Percentiles rank a stretch among this genome's conserved stretches.
These are phyloP conservation scores for Neurospora cerealis DNA, from an alignment of 495 filamentous ascomycete genomes.

Conservation along the genomic window DNA sequence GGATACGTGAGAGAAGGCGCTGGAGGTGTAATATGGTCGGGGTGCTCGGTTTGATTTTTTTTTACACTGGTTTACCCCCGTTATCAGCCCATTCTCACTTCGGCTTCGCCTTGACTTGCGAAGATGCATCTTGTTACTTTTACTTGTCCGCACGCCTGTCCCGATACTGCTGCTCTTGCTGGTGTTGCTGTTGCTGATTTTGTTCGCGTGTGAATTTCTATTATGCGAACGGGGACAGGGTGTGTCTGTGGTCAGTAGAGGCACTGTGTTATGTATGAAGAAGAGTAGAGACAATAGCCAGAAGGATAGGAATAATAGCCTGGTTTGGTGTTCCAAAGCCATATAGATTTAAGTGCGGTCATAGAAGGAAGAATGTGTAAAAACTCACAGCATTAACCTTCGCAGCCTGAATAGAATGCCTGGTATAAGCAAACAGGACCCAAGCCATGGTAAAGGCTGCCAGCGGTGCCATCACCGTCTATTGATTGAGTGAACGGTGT, in stretches of 20 bases:
- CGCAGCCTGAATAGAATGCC: constrained; percentile 33
- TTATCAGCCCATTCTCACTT: too few species aligned
- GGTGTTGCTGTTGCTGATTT: neutral
- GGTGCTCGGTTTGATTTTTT: neutral
- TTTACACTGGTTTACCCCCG: too few species aligned
- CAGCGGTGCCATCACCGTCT: constrained; percentile 36
- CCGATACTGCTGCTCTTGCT: neutral
- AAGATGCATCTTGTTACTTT: neutral
- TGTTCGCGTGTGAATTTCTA: constrained; percentile 2
- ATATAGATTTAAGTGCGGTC: too few species aligned
- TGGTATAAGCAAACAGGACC: constrained; percentile 34
- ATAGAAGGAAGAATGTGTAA: too few species aligned
- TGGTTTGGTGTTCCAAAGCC: too few species aligned
- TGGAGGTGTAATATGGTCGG: neutral
- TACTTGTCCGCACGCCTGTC: neutral
- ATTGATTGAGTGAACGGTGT: too few species aligned
- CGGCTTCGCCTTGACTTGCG: too few species aligned
- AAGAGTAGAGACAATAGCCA: too few species aligned
- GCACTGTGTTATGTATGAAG: too few species aligned
- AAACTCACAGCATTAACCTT: constrained; percentile 29
- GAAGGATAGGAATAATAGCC: too few species aligned
- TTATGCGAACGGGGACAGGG: neutral
- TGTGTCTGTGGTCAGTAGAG: too few species aligned
- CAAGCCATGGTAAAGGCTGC: constrained; percentile 42
- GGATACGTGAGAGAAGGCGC: neutral